These are phyloP conservation scores for Pythium monospermum DNA, from an alignment of 352 stramenopile species.

Conservation along the genomic window DNA sequence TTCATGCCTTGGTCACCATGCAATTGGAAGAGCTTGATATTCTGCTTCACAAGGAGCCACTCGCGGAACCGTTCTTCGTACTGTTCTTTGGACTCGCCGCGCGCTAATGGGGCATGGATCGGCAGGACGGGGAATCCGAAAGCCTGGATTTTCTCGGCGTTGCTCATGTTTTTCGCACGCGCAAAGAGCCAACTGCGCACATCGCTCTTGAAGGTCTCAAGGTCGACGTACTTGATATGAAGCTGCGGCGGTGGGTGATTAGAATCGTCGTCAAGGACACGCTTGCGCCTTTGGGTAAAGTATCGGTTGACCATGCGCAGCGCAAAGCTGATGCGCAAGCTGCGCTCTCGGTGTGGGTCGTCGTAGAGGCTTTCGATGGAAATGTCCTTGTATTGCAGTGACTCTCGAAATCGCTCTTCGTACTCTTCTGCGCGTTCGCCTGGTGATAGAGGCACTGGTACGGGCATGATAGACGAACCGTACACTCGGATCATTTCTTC, in stretches of 20 bases:
- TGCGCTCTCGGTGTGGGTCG: background rate
- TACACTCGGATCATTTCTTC: background rate
- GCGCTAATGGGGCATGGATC: slow-evolving; percentile 9
- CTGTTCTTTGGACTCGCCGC: background rate
- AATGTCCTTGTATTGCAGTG: slow-evolving; percentile 4
- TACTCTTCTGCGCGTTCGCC: background rate
- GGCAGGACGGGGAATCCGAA: slow-evolving; percentile 6
- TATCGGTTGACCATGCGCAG: too few relatives aligned
- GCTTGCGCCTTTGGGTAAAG: too few relatives aligned
- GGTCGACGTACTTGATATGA: too few relatives aligned
- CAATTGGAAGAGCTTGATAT: slow-evolving; percentile 1
- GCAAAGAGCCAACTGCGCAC: background rate
- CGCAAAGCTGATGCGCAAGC: background rate
- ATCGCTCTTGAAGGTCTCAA: too few relatives aligned
- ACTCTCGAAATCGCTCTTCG: slow-evolving; percentile 2
- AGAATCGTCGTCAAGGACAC: too few relatives aligned
- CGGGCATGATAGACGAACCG: background rate
- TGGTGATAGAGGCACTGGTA: background rate
- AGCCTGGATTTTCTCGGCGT: background rate
- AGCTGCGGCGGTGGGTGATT: too few relatives aligned
- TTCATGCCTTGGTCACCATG: background rate
- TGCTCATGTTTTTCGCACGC: background rate
- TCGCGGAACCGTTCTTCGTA: slow-evolving; percentile 15
- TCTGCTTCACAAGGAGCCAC: slow-evolving; percentile 1
- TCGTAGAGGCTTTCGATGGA: background rate